A percentile compares a stretch with the other conserved stretches of the same genome.
These are phyloP conservation scores for Eucalyptus cloeziana DNA, from an alignment of 345 rosid species.

Conservation along the genomic window DNA sequence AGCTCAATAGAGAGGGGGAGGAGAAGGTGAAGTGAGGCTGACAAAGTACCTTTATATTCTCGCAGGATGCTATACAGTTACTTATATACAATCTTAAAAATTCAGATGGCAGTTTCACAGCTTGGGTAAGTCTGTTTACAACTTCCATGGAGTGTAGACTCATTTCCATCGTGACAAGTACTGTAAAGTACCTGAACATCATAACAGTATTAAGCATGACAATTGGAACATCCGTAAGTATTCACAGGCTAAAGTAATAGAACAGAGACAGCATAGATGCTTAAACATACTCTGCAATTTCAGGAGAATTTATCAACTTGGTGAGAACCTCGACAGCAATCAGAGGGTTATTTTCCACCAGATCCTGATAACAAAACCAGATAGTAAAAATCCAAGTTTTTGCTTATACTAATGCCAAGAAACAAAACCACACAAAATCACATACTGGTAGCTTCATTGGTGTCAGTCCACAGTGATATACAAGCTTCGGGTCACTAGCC, in stretches of 20 bases:
- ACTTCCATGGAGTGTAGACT: slow-evolving; percentile 99
- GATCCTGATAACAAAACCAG: slow-evolving; percentile 46
- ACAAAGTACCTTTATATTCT: slow-evolving; percentile 64
- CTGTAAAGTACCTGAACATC: slow-evolving; percentile 60
- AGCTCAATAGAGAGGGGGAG: neutral
- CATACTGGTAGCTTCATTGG: slow-evolving; percentile 90
- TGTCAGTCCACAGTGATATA: slow-evolving; percentile 86
- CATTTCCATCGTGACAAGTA: slow-evolving; percentile 94
- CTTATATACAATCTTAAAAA: slow-evolving; percentile 87
- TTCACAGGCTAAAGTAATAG: neutral
- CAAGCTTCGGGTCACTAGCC: slow-evolving; percentile 80
- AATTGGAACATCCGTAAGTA: neutral
- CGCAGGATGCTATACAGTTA: slow-evolving; percentile 90
- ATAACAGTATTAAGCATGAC: neutral
- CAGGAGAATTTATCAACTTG: slow-evolving; percentile 75
- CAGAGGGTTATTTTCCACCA: slow-evolving; percentile 91
- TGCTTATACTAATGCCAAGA: neutral
- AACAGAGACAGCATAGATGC: neutral
- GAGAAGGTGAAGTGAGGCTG: neutral
- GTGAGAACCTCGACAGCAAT: slow-evolving; percentile 94
- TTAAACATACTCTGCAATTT: slow-evolving; percentile 72
- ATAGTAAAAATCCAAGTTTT: neutral
- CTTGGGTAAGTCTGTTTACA: slow-evolving; percentile 93
- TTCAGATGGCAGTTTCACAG: slow-evolving; percentile 89
- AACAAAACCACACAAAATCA: neutral